Evolutionary conservation across 495 filamentous ascomycete species (phyloP).

Genomic region (Xylaria venustula): DNA sequence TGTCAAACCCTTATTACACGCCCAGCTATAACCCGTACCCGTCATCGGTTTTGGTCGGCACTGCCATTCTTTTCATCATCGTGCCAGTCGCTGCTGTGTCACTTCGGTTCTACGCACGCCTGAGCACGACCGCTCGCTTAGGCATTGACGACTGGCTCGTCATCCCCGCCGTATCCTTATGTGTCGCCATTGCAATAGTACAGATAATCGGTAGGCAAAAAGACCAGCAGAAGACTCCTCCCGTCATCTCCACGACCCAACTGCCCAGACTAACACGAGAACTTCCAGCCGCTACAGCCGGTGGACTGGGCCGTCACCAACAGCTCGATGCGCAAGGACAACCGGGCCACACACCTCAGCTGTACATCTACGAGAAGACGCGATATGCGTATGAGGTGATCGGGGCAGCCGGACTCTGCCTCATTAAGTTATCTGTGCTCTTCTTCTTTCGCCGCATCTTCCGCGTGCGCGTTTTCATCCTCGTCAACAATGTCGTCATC

Average conservation of each 20-base stretch:
- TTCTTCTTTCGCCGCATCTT: slow-evolving; percentile 45
- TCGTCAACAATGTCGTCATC: slow-evolving; percentile 31
- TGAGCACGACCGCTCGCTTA: neutral
- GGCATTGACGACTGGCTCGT: neutral
- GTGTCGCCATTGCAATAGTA: neutral
- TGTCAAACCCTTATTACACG: neutral
- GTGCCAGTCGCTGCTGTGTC: neutral
- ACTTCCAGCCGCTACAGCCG: no score
- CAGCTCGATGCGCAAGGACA: neutral
- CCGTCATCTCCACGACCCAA: neutral
- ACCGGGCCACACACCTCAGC: neutral
- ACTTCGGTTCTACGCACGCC: neutral
- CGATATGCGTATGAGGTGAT: neutral
- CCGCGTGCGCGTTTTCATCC: slow-evolving; percentile 30
- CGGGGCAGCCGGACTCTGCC: slow-evolving; percentile 6
- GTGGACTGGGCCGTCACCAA: neutral
- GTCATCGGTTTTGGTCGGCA: neutral
- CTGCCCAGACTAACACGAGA: no score
- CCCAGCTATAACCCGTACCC: neutral
- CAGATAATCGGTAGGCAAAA: neutral
- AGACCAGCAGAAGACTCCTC: neutral
- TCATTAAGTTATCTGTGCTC: slow-evolving; percentile 19
- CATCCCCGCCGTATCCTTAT: neutral
- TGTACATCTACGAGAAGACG: neutral
- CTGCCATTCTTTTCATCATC: neutral